Evolutionary conservation across 495 filamentous ascomycete genomes (phyloP).

Genomic region (Oidiodendron maius): DNA sequence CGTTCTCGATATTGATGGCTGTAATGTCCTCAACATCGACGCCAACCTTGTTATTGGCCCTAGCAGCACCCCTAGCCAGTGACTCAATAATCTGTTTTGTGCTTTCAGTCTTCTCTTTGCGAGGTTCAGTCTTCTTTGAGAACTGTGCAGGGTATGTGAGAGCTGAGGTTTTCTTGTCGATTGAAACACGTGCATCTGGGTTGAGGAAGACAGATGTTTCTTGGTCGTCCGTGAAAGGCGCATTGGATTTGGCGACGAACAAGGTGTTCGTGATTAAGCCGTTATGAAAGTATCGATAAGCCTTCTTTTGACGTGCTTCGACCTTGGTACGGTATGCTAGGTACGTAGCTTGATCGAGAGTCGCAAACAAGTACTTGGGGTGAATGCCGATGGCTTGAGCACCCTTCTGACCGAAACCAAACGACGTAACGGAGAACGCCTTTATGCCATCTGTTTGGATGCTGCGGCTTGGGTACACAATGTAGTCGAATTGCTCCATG

Average conservation of each 20-base stretch:
- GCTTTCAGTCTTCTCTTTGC: constrained; percentile 46
- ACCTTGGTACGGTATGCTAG: constrained; percentile 81
- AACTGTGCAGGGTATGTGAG: constrained; percentile 65
- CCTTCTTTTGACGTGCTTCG: constrained; percentile 89
- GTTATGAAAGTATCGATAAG: constrained; percentile 97
- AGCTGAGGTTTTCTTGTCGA: constrained; percentile 76
- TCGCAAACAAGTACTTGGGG: constrained; percentile 90
- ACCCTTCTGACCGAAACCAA: constrained; percentile 99
- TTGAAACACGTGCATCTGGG: constrained; percentile 79
- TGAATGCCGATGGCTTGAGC: constrained; percentile 96
- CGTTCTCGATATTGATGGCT: constrained; percentile 84
- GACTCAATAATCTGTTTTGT: constrained; percentile 76
- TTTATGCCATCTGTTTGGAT: constrained; percentile 98
- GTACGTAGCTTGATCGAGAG: constrained; percentile 83
- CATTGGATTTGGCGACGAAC: constrained; percentile 88
- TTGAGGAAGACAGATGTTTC: constrained; percentile 86
- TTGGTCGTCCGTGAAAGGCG: constrained; percentile 85
- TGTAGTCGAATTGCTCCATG: constrained; percentile 96
- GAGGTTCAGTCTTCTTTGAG: constrained; percentile 43
- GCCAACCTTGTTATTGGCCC: constrained; percentile 72
- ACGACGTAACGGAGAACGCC: constrained; percentile 97
- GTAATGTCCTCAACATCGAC: constrained; percentile 86
- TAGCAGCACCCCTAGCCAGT: constrained; percentile 65
- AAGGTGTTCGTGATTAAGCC: constrained; percentile 94
- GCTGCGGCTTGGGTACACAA: constrained; percentile 89